Evolutionary conservation across 2,329 filamentous ascomycete genomes (phyloP), one percentile per base, ranked within the genome.

Genomic region (Pseudogymnoascus sp.): DNA sequence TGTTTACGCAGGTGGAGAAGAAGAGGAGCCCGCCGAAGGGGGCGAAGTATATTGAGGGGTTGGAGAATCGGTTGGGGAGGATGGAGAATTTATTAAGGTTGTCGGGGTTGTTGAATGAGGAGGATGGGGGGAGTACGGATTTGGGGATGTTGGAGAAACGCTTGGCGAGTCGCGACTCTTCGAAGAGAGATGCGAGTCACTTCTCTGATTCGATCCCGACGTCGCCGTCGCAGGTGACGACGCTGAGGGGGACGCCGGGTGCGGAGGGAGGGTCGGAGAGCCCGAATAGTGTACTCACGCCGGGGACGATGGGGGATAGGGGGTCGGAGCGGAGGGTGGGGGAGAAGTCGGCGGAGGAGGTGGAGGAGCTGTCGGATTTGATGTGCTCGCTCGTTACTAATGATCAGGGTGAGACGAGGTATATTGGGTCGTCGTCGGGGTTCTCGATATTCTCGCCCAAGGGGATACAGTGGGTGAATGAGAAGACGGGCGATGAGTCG

Each of bases 361-460:
- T 96, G 1, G 93, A 96, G 74, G 87, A 87, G 1, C 77, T 99
- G 64, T 96, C 93, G 0, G 95, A 99, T 77, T 95, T 97, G 89
- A 97, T 99, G 95, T 97, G 93, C 76, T 97, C 93, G 2, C 78
- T 99, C 34, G 93, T 99, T 31, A 97, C 93, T 1, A 97, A 96
- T 73, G 92, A 93, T 70, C 89, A 86, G 67, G 95, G 95, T 63
- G 95, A 99, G 79, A 97, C 93, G 6, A 84, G 95, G 76, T 99
- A 96, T 73, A 96, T 97, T 69, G 91, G 93, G 26, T 97, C 93
- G 0, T 97, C 93, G 0, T 99, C 95, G 2, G 95, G 95, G 3
- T 97, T 97, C 76, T 97, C 93, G 63, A 99, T 99, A 70, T 97
- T 99, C 78, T 97, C 93, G 0, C 95, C 93, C 12, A 96, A 96